These are phyloP conservation scores for Conticribra weissflogii DNA, from an alignment of 108 stramenopile genomes.

Conservation along the genomic window DNA sequence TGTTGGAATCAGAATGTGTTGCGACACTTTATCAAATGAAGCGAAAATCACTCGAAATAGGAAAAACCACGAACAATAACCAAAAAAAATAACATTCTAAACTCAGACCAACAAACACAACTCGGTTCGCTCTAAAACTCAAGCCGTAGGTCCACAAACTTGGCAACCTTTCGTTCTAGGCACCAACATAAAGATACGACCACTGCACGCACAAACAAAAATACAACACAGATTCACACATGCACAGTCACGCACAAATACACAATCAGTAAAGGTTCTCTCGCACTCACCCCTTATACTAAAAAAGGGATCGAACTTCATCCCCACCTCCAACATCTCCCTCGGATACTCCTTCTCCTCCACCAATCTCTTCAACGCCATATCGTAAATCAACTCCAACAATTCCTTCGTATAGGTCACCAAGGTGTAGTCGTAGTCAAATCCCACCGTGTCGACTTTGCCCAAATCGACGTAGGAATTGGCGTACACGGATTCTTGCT, in stretches of 20 bases:
- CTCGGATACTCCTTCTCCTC: constrained; percentile 84
- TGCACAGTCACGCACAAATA: not conserved
- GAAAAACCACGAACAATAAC: too few species aligned
- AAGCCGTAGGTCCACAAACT: too few species aligned
- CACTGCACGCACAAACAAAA: too few species aligned
- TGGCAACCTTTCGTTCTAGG: too few species aligned
- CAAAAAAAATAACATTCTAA: too few species aligned
- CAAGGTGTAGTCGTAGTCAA: constrained; percentile 97
- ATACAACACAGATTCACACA: too few species aligned
- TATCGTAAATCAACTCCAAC: constrained; percentile 89
- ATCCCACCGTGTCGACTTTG: constrained; percentile 91
- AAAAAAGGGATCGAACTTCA: constrained; percentile 84
- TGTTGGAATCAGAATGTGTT: too few species aligned
- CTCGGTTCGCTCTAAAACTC: too few species aligned
- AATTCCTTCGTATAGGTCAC: constrained; percentile 89
- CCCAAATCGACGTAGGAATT: constrained; percentile 93
- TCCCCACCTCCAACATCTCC: constrained; percentile 72
- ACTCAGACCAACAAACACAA: too few species aligned
- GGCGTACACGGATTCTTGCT: constrained; percentile 76
- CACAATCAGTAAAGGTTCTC: not conserved
- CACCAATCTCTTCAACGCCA: constrained; percentile 89
- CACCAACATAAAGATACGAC: too few species aligned
- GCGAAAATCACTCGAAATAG: too few species aligned
- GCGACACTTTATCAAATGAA: too few species aligned
- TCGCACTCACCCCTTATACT: constrained; percentile 81